These are phyloP conservation scores for Globisporangium alternatum DNA, from an alignment of 352 stramenopile genomes.

Conservation along the genomic window DNA sequence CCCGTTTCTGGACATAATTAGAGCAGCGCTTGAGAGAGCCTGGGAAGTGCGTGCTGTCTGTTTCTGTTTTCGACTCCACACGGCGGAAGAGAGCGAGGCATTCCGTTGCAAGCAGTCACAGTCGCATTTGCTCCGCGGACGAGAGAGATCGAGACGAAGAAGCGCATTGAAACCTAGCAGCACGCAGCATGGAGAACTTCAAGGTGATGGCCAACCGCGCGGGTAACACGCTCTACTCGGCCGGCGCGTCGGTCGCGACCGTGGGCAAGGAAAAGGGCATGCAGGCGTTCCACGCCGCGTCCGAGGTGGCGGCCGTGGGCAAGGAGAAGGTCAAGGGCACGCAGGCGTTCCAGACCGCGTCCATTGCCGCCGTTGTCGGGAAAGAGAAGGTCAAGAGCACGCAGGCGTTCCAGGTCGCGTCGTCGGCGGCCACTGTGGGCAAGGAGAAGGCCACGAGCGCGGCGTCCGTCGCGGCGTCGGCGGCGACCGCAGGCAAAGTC, in stretches of 20 bases:
- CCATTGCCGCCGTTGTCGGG: conserved; percentile 40
- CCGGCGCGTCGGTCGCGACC: conserved; percentile 43
- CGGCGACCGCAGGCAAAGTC: conserved; percentile 43
- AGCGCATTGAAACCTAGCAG: too few species aligned
- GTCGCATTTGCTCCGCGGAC: neutral
- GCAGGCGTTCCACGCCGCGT: conserved; percentile 25
- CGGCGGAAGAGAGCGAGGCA: conserved; percentile 7
- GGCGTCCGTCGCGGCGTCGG: conserved; percentile 38
- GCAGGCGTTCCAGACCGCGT: conserved; percentile 54
- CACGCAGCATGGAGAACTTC: conserved; percentile 44
- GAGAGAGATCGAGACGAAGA: neutral
- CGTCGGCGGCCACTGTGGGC: conserved; percentile 45
- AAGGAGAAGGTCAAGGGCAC: conserved; percentile 44
- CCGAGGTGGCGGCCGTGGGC: conserved; percentile 24
- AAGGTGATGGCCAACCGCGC: conserved; percentile 74
- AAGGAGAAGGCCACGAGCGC: conserved; percentile 54
- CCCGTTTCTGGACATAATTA: neutral
- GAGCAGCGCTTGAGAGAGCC: neutral
- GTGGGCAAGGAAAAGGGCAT: conserved; percentile 46
- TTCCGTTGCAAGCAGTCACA: neutral
- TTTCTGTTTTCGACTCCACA: conserved; percentile 4
- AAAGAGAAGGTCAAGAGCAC: conserved; percentile 58
- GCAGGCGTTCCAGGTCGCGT: conserved; percentile 35
- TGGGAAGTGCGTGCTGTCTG: conserved; percentile 4
- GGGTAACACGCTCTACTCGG: conserved; percentile 69